These are phyloP conservation scores for Gloeophyllum trabeum DNA, from an alignment of 768 basidiomycete genomes.

Conservation along the genomic window DNA sequence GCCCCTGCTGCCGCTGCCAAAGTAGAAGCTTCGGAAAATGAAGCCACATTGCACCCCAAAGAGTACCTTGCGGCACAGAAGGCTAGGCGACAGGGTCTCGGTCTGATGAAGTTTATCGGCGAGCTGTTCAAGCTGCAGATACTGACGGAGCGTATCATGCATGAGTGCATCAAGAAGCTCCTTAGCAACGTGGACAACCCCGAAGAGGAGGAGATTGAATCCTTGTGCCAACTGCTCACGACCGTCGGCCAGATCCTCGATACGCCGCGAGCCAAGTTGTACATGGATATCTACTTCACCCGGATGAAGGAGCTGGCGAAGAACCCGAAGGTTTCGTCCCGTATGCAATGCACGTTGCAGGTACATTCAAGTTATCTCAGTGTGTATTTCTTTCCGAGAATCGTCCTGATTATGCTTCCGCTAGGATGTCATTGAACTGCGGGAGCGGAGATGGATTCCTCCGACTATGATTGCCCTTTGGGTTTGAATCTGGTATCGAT, in stretches of 20 bases:
- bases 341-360: slow-evolving; percentile 94
- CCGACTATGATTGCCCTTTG: no score
- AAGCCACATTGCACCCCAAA: slow-evolving; percentile 83
- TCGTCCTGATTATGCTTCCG: slow-evolving; percentile 1
- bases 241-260: slow-evolving; percentile 85
- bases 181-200: slow-evolving; percentile 89
- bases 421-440: slow-evolving; percentile 86
- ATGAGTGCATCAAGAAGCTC: slow-evolving; percentile 95
- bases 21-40: slow-evolving; percentile 75
- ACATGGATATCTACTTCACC: slow-evolving; percentile 89
- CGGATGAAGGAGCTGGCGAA: slow-evolving; percentile 79
- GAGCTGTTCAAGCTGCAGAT: slow-evolving; percentile 99
- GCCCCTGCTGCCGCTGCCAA: slow-evolving; percentile 79
- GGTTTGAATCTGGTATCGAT: no score
- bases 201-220: slow-evolving; percentile 97
- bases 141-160: slow-evolving; percentile 97
- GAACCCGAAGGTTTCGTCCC: slow-evolving; percentile 64
- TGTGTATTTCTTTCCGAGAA: not conserved
- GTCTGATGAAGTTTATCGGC: slow-evolving; percentile 96
- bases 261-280: slow-evolving; percentile 65
- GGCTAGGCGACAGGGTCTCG: slow-evolving; percentile 93
- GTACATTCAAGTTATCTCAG: slow-evolving; percentile 29
- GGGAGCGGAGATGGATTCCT: slow-evolving; percentile 70
- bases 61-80: slow-evolving; percentile 96
- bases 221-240: slow-evolving; percentile 82